These are phyloP conservation scores for Sabuloglossum arenarium DNA, from an alignment of 495 filamentous ascomycete genomes.

Conservation along the genomic window DNA sequence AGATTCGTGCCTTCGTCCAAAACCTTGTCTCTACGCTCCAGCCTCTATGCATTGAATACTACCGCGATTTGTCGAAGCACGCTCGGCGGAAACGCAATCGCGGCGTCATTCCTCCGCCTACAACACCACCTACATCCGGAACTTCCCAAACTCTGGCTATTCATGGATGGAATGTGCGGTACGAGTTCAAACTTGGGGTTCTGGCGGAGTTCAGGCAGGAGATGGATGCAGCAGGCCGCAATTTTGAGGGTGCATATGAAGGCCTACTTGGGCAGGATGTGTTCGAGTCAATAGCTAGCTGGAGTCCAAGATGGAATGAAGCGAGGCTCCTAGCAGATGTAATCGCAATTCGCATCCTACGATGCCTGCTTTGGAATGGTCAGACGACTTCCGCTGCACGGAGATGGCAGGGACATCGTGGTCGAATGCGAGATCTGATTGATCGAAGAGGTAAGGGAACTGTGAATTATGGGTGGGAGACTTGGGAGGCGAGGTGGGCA, in stretches of 20 bases:
- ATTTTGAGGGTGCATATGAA: slow-evolving; percentile 71
- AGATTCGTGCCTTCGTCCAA: slow-evolving; percentile 41
- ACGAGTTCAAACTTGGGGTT: slow-evolving; percentile 78
- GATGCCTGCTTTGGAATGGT: slow-evolving; percentile 57
- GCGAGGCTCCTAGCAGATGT: slow-evolving; percentile 61
- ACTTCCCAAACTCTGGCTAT: slow-evolving; percentile 67
- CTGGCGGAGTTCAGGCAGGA: slow-evolving; percentile 84
- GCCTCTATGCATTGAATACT: slow-evolving; percentile 55
- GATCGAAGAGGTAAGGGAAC: slow-evolving; percentile 68
- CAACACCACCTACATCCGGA: slow-evolving; percentile 60
- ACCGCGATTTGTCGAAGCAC: slow-evolving; percentile 78
- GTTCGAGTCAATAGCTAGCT: slow-evolving; percentile 68
- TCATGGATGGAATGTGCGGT: slow-evolving; percentile 75
- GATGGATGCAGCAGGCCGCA: slow-evolving; percentile 63
- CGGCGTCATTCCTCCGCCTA: slow-evolving; percentile 54
- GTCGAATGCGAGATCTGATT: slow-evolving; percentile 48
- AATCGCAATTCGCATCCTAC: slow-evolving; percentile 54
- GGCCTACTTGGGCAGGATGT: slow-evolving; percentile 58
- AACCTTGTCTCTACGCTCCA: slow-evolving; percentile 37
- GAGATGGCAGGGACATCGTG: slow-evolving; percentile 53
- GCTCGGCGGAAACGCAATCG: slow-evolving; percentile 61
- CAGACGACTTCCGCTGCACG: slow-evolving; percentile 53
- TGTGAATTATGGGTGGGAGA: slow-evolving; percentile 66
- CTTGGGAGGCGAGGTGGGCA: slow-evolving; percentile 72
- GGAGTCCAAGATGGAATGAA: slow-evolving; percentile 74